phyloP scores from a whole-genome alignment of 345 rosid species.

The Trapa incisa region DNA sequence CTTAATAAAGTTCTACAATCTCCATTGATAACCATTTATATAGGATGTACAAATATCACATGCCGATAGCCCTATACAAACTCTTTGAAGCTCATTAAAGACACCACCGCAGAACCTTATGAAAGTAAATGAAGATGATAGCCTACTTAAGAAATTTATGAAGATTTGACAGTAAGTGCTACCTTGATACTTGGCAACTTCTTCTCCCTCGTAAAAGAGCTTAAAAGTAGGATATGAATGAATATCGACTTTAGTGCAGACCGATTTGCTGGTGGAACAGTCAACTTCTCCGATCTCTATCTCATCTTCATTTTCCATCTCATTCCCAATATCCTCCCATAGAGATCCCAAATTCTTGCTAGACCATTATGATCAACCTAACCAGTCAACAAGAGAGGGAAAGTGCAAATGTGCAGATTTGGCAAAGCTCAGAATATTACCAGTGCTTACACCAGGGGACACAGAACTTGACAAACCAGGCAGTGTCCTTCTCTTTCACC shows the following conservation, averaged over 20 bases:
- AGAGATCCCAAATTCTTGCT: constrained; percentile 82
- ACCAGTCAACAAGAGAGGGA: background rate
- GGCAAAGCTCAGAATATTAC: constrained; percentile 21
- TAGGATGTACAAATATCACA: too few species aligned
- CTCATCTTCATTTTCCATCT: constrained; percentile 85
- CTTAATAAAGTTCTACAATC: too few species aligned
- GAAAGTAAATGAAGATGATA: background rate
- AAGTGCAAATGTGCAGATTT: background rate
- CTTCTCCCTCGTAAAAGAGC: constrained; percentile 82
- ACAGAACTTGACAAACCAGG: constrained; percentile 93
- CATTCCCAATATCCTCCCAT: constrained; percentile 87
- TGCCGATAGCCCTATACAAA: too few species aligned
- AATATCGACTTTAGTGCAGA: constrained; percentile 78
- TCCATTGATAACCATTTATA: background rate
- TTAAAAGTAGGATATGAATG: constrained; percentile 94
- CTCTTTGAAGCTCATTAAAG: too few species aligned
- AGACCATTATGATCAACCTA: constrained; percentile 10
- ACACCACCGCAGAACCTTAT: background rate
- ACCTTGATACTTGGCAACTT: constrained; percentile 88
- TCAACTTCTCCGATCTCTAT: constrained; percentile 97
- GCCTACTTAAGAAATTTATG: background rate
- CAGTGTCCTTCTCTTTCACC: constrained; percentile 96
- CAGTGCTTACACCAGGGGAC: constrained; percentile 99
- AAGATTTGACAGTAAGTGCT: background rate
- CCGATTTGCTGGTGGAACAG: constrained; percentile 57